Base-by-base conservation (phyloP, 176 grass and related monocot genomes). In the Cenchrus purpureus region DNA sequence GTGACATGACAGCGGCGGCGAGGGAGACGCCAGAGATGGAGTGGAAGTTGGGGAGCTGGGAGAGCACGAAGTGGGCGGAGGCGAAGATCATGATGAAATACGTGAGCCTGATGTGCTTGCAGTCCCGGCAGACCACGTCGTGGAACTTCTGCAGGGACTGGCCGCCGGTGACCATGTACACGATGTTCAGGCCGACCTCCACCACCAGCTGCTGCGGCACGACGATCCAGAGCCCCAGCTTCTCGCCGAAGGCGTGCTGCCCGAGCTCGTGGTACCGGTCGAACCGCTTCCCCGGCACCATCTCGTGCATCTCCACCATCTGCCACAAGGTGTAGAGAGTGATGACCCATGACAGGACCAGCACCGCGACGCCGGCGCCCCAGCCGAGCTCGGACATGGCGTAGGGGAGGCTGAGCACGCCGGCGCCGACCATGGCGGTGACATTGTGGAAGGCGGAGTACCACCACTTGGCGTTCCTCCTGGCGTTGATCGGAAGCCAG, bases 231-330 rank as follows among this genome's bases (percentile, higher is more conserved):
- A 94, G 87, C 0, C 94, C 94, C 0, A 97, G 86, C 82, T 87
- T 94, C 51, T 92, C 90, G 4, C 95, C 95, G 59, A 97, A 97
- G 7, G 92, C 95, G 73, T 97, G 84, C 83, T 97, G 95, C 17
- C 90, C 95, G 0, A 97, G 92, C 88, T 97, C 95, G 31, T 97
- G 95, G 88, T 97, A 97, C 28, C 95, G 50, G 25, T 98, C 95
- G 71, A 98, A 98, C 13, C 95, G 84, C 83, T 88, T 93, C 3
- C 95, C 95, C 0, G 92, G 93, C 1, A 98, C 91, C 92, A 95
- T 95, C 91, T 98, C 95, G 58, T 98, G 95, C 95, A 98, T 98
- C 87, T 98, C 92, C 54, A 95, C 95, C 95, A 98, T 98, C 79
- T 98, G 95, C 95, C 95, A 98, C 3, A 98, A 87, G 6, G 92